These are phyloP conservation scores for Pichia kluyveri DNA, from an alignment of 805 yeast species.

Conservation along the genomic window DNA sequence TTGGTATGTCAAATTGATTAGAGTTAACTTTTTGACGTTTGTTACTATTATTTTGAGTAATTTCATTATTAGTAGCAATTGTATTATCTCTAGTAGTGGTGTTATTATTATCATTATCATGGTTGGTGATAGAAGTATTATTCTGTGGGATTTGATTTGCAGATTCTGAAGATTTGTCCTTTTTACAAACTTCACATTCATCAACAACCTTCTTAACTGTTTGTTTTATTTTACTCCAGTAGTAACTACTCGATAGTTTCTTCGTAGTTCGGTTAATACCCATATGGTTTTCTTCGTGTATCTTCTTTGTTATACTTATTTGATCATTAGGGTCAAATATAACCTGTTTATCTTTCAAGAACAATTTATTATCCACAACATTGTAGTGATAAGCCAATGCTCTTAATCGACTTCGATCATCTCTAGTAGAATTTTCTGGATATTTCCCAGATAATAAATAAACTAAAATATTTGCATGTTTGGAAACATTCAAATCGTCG, in stretches of 20 bases:
- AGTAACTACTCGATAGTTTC: constrained; percentile 66
- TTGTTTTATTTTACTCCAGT: constrained; percentile 86
- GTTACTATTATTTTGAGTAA: neutral
- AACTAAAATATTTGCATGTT: constrained; percentile 60
- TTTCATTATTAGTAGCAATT: no score
- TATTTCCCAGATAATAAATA: constrained; percentile 80
- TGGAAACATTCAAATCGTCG: constrained; percentile 18
- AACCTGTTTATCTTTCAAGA: constrained; percentile 60
- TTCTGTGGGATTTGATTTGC: neutral
- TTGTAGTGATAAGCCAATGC: constrained; percentile 72
- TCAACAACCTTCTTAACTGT: constrained; percentile 75
- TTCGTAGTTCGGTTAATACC: constrained; percentile 88
- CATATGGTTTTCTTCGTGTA: constrained; percentile 61
- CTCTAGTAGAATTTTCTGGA: constrained; percentile 74
- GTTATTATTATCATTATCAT: no score
- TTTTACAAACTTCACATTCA: constrained; percentile 64
- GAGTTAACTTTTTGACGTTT: neutral
- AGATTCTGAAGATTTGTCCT: constrained; percentile 19
- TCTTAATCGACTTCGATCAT: constrained; percentile 81
- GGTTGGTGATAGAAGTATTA: neutral
- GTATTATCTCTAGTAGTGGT: no score
- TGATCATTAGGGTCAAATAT: constrained; percentile 69
- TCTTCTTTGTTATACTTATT: constrained; percentile 58
- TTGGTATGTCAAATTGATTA: neutral
- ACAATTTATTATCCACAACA: constrained; percentile 59